Evolutionary conservation across 2,329 filamentous ascomycete species (phyloP).

Genomic region (Ceratocystis huliohia): DNA sequence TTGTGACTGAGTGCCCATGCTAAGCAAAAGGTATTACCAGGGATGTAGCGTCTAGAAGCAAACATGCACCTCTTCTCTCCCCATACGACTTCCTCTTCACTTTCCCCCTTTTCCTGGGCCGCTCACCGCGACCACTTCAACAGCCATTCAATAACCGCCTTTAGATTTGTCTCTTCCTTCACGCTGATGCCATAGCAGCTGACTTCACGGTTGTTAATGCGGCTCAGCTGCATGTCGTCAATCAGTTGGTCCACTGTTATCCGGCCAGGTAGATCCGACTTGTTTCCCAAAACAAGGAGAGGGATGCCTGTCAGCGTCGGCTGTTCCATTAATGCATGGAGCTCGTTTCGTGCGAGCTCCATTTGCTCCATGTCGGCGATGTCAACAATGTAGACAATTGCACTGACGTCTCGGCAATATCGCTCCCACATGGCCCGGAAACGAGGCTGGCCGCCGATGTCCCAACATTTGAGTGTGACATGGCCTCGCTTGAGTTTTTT

Average conservation of each 20-base stretch:
- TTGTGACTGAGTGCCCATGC: no score
- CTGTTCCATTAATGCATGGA: slow-evolving; percentile 78
- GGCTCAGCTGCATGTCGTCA: slow-evolving; percentile 78
- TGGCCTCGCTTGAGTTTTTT: slow-evolving; percentile 96
- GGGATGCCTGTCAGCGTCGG: slow-evolving; percentile 79
- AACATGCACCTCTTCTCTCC: slow-evolving; percentile 20
- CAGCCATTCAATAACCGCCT: slow-evolving; percentile 92
- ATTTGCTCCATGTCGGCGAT: slow-evolving; percentile 75
- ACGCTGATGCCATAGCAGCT: slow-evolving; percentile 98
- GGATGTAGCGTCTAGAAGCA: no score
- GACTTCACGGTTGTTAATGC: slow-evolving; percentile 81
- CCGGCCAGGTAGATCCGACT: slow-evolving; percentile 86
- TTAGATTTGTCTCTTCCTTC: slow-evolving; percentile 96
- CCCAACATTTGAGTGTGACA: slow-evolving; percentile 98
- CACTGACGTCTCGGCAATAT: slow-evolving; percentile 94
- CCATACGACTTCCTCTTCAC: not conserved
- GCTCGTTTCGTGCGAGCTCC: slow-evolving; percentile 77
- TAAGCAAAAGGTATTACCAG: no score
- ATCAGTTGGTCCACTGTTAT: slow-evolving; percentile 91
- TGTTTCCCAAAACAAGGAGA: slow-evolving; percentile 88
- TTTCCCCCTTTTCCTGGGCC: slow-evolving; percentile 31
- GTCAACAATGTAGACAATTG: slow-evolving; percentile 97
- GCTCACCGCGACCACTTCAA: slow-evolving; percentile 65
- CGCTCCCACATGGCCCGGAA: slow-evolving; percentile 99
- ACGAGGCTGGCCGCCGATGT: slow-evolving; percentile 88